Evolutionary conservation across 2,329 filamentous ascomycete species (phyloP).

Genomic region (Diaporthe ilicicola): DNA sequence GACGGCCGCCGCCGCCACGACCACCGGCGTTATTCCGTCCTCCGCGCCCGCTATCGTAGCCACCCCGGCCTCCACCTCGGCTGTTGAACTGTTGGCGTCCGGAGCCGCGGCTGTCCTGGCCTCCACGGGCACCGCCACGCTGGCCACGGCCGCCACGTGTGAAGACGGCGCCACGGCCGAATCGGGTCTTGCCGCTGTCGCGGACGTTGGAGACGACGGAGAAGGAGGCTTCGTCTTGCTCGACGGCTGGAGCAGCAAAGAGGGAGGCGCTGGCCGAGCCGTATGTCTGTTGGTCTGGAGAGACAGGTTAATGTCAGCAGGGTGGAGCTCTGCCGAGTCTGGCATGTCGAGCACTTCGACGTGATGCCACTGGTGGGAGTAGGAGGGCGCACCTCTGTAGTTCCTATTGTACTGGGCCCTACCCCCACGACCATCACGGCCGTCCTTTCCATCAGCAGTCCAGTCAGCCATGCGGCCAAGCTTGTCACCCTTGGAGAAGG

Average conservation of each 20-base stretch:
- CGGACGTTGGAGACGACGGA: slow-evolving; percentile 96
- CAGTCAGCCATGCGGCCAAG: slow-evolving; percentile 99
- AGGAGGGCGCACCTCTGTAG: slow-evolving; percentile 77
- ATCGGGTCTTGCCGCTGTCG: slow-evolving; percentile 85
- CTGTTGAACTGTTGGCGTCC: slow-evolving; percentile 69
- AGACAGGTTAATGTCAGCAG: slow-evolving; percentile 33
- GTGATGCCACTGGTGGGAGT: slow-evolving; percentile 15
- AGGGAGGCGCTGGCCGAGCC: slow-evolving; percentile 86
- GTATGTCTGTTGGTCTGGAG: slow-evolving; percentile 91
- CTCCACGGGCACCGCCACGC: slow-evolving; percentile 73
- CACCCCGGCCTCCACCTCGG: slow-evolving; percentile 73
- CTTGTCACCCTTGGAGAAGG: slow-evolving; percentile 98
- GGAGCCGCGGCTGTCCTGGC: slow-evolving; percentile 61
- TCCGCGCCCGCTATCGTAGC: slow-evolving; percentile 50
- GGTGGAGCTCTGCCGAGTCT: not conserved
- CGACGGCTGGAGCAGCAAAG: slow-evolving; percentile 89
- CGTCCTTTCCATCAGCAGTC: slow-evolving; percentile 89
- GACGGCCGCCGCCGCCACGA: slow-evolving; percentile 75
- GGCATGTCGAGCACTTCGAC: not conserved
- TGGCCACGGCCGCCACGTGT: slow-evolving; percentile 87
- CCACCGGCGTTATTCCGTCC: slow-evolving; percentile 56
- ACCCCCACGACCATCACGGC: slow-evolving; percentile 74
- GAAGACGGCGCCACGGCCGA: slow-evolving; percentile 88
- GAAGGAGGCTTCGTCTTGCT: slow-evolving; percentile 92
- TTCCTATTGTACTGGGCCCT: slow-evolving; percentile 91